Evolutionary conservation across 257 asterid species (phyloP), one percentile per base, ranked within the genome.

Genomic region (Petrea volubilis): DNA sequence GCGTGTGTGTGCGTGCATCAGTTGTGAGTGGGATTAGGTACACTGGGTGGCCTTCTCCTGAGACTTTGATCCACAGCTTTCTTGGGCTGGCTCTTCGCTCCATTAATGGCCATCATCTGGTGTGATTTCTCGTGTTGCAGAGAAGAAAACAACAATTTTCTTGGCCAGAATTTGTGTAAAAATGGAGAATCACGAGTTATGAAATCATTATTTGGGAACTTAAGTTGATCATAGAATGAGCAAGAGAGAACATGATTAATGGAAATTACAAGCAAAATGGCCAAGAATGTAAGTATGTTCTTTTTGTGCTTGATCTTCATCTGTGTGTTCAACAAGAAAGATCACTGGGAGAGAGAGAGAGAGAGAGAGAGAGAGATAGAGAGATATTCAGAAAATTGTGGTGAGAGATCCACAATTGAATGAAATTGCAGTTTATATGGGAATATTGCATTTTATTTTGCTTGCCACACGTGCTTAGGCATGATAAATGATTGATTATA

Each of bases 21-120:
- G 60, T 77, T 77, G n/a, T 77, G 81, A 23, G 70, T 65, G 40
- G 81, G 81, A 43, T 77, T 77, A 0, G 71, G 70, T 38, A 14
- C 20, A 51, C 56, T 77, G 10, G 63, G 78, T 5, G 78, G 78
- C 3, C 46, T 52, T 21, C 52, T 43, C 71, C 74, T 71, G 34
- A 65, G 49, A 71, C 74, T 72, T 67, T 77, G 78, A 53, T 71
- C 81, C 74, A 72, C 74, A 72, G 68, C 78, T 77, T 77, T 67
- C 78, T 77, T 77, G 74, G 67, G 10, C 78, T 50, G 72, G n/a
- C 55, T 73, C 57, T 52, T 73, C 50, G 17, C 20, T 38, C 56
- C 55, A 1, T 17, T 15, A 1, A 8, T 38, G 10, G 17, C 25
- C 64, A 31, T 1, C 64, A 17, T 17, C 13, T 7, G 25, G 25